Base-by-base conservation (phyloP, 1,284 basidiomycete genomes). In the Cryptococcus hybrid region DNA sequence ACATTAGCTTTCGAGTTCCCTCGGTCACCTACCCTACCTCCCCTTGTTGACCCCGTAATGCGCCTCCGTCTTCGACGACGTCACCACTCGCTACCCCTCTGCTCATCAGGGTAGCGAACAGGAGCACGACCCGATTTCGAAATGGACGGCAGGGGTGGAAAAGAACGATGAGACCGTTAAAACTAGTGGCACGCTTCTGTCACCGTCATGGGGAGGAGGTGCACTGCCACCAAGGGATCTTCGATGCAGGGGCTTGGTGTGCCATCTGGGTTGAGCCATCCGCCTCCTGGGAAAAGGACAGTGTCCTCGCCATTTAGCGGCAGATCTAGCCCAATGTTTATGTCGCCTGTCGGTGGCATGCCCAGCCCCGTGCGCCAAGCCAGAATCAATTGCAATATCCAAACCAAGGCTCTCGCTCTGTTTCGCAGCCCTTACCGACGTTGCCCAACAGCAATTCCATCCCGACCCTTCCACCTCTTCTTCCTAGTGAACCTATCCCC, bases 1-100 rank as follows among this genome's bases (percentile, higher is more conserved):
- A 12, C 59, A 38, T n/a, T 64, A 37, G 50, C 42, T 24, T 57
- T 64, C 39, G 60, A 60, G 9, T 64, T 62, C 44, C 60, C 65
- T 6, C 58, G 59, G 3, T 66, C 65, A 7, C 58, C 65, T 7
- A 64, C 65, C 1, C 42, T 64, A 5, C 62, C 62, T n/a, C 58
- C 65, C 6, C 52, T 66, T 2, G 38, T 58, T 1, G 62, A 66
- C 52, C 62, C 65, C 58, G 62, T 12, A 54, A 35, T 13, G 38
- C 13, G 0, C n/a, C 38, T 9, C 12, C 12, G 11, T 42, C 40
- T 12, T 42, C 15, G 40, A 12, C 40, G 11, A 12, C 40, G 40
- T 50, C 48, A 47, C 53, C 57, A 6, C 35, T 55, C 37, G 40
- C 53, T 3, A 47, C 30, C 30, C 30, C 30, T 30, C 30, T 30